Conservation (phyloP, 2,329 filamentous ascomycete genomes). For the Thelonectria discophora region DNA sequence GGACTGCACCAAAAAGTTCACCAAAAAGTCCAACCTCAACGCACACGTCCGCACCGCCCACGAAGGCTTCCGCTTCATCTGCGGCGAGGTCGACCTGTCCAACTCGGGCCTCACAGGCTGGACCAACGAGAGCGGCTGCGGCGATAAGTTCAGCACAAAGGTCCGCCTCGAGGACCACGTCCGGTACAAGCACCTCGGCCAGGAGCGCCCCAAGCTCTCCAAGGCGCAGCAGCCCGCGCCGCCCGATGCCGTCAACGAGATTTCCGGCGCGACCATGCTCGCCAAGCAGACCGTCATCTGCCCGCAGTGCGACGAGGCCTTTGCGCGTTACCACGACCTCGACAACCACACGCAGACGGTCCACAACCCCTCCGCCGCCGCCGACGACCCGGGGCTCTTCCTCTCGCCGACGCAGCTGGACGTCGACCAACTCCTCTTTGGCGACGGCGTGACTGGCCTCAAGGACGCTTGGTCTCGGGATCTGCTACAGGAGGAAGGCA, state of each 20-base stretch:
- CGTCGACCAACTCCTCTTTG: conserved; percentile 34
- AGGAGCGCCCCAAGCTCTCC: conserved; percentile 53
- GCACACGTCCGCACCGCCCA: conserved; percentile 82
- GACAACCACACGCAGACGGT: conserved; percentile 54
- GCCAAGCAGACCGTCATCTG: conserved; percentile 57
- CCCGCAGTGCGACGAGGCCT: conserved; percentile 56
- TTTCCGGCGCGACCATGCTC: conserved; percentile 53
- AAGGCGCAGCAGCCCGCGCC: conserved; percentile 29
- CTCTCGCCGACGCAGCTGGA: conserved; percentile 36
- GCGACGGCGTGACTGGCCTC: conserved; percentile 24
- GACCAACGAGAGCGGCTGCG: conserved; percentile 75
- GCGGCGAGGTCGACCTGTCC: conserved; percentile 72
- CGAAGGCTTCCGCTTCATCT: conserved; percentile 80
- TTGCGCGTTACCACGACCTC: conserved; percentile 61
- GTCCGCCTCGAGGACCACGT: conserved; percentile 84
- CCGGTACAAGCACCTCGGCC: conserved; percentile 80
- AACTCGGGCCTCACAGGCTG: conserved; percentile 68
- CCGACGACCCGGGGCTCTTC: conserved; percentile 36
- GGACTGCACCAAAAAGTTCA: conserved; percentile 80
- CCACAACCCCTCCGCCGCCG: conserved; percentile 28
- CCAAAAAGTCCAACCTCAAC: conserved; percentile 82
- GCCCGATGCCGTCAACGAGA: conserved; percentile 52
- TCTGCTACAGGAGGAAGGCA: conserved; percentile 42
- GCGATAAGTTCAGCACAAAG: conserved; percentile 79
- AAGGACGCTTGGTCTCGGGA: conserved; percentile 38